Conservation (phyloP, 345 rosid species). For the Lagerstroemia speciosa region DNA sequence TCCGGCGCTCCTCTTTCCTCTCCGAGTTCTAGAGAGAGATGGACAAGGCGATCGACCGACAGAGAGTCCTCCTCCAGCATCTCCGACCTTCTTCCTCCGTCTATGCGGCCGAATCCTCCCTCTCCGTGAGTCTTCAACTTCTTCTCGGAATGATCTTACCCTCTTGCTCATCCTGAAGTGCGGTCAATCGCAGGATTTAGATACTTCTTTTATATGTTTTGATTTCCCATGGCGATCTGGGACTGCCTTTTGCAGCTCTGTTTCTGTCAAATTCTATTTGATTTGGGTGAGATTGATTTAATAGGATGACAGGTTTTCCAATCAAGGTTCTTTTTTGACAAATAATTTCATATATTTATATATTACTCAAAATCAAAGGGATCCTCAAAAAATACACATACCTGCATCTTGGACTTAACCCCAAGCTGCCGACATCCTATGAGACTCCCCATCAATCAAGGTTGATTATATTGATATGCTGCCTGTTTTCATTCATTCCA, state of each 20-base stretch:
- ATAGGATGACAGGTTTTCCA: background rate
- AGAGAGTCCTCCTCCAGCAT: constrained; percentile 74
- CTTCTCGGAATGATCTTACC: background rate
- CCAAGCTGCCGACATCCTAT: too few species aligned
- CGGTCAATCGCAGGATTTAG: background rate
- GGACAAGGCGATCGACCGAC: constrained; percentile 92
- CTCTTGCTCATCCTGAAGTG: background rate
- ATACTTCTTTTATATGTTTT: background rate
- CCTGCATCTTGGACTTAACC: too few species aligned
- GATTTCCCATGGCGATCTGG: background rate
- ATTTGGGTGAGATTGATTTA: background rate
- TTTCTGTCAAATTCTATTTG: background rate
- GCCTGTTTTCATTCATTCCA: background rate
- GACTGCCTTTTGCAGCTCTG: background rate
- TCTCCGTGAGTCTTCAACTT: constrained; percentile 48
- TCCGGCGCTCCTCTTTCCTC: background rate
- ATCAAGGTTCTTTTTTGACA: too few species aligned
- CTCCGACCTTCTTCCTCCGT: constrained; percentile 62
- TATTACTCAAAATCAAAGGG: too few species aligned
- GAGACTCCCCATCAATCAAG: too few species aligned
- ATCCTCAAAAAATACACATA: too few species aligned
- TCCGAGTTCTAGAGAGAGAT: constrained; percentile 9
- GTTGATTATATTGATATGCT: background rate
- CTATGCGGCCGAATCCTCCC: constrained; percentile 40
- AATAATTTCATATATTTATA: too few species aligned